A percentile compares a stretch with the other conserved stretches of the same genome.
These are phyloP conservation scores for Lentithecium fluviatile DNA, from an alignment of 495 filamentous ascomycete genomes.

Conservation along the genomic window DNA sequence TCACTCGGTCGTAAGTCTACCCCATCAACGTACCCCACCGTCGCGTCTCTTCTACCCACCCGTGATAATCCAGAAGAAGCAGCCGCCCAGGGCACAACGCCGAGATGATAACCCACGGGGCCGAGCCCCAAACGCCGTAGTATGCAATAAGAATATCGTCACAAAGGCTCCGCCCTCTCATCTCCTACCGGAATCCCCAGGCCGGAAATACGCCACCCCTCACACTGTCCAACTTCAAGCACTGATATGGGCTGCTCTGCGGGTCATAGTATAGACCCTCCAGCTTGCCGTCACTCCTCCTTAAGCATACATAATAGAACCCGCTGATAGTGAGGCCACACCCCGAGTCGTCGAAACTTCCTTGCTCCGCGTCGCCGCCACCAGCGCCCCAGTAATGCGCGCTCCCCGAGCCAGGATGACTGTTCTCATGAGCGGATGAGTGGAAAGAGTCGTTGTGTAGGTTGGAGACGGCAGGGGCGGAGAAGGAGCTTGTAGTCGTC, in stretches of 20 bases:
- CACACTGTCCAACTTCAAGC: slow-evolving; percentile 57
- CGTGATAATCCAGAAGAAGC: too few species aligned
- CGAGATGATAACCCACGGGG: too few species aligned
- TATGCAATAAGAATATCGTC: too few species aligned
- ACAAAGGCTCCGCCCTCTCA: too few species aligned
- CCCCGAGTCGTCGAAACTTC: slow-evolving; percentile 27
- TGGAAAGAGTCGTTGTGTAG: background rate
- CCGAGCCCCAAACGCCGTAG: too few species aligned
- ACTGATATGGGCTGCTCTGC: slow-evolving; percentile 68
- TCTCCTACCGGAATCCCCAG: slow-evolving; percentile 35
- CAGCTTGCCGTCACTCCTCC: slow-evolving; percentile 59
- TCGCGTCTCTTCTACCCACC: too few species aligned
- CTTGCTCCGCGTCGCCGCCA: slow-evolving; percentile 3
- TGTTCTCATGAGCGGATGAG: background rate
- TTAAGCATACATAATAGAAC: slow-evolving; percentile 71
- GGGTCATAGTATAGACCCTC: slow-evolving; percentile 76
- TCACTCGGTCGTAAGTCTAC: too few species aligned
- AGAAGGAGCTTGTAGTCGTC: background rate
- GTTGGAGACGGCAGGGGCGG: background rate
- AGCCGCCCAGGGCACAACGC: too few species aligned
- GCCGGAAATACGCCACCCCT: slow-evolving; percentile 30
- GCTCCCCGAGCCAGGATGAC: background rate
- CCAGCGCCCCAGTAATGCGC: background rate
- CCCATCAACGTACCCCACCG: too few species aligned
- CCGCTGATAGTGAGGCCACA: slow-evolving; percentile 69